phyloP scores from a whole-genome alignment of 305 asterid species.

The Petunia hybrid region DNA sequence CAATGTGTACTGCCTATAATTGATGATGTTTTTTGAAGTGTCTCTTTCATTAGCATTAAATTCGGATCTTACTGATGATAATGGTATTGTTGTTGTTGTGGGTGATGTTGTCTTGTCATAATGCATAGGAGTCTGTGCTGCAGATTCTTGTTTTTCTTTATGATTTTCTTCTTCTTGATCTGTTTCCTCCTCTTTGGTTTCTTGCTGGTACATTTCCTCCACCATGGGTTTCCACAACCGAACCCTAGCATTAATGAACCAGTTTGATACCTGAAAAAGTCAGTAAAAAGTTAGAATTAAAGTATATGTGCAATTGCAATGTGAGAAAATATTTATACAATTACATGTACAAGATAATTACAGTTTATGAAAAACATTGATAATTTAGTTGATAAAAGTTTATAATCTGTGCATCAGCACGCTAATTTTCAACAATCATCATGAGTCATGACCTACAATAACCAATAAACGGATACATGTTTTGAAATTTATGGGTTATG shows the following conservation, averaged over 20 bases:
- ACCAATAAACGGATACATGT: no score
- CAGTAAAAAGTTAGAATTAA: rapidly evolving
- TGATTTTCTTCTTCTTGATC: constrained; percentile 33
- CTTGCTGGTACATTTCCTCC: constrained; percentile 84
- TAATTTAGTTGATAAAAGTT: no score
- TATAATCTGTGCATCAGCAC: no score
- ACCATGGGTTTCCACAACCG: constrained; percentile 93
- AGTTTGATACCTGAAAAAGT: constrained; percentile 70
- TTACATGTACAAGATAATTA: neutral
- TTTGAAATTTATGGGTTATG: no score
- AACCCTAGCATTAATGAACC: constrained; percentile 96
- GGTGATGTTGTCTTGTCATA: constrained; percentile 23
- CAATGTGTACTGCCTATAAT: constrained; percentile 48
- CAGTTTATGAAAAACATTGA: no score
- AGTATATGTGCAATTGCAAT: neutral
- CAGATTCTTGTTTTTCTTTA: constrained; percentile 25
- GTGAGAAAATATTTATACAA: neutral
- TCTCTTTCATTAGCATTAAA: constrained; percentile 56
- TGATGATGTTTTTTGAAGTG: constrained; percentile 49
- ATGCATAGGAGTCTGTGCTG: constrained; percentile 49
- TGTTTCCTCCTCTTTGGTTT: constrained; percentile 47
- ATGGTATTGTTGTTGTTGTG: constrained; percentile 25
- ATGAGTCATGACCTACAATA: no score
- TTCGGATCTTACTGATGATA: constrained; percentile 47
- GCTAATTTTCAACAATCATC: no score